Base-by-base conservation (phyloP, 139 green algal genomes). In the Eudorina sp. region DNA sequence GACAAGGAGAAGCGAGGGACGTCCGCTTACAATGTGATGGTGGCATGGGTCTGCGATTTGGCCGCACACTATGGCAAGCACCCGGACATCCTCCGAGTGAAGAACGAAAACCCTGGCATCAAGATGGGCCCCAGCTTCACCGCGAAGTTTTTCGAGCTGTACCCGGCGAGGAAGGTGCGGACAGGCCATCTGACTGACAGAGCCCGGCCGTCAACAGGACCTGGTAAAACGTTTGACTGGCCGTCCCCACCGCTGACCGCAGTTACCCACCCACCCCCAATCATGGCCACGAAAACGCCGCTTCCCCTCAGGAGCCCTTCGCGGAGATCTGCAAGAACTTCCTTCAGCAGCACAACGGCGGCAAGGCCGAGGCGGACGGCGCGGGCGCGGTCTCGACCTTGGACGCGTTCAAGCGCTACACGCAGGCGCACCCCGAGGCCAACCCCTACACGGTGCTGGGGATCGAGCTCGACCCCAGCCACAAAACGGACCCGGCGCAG, bases 21-120 rank as follows among this genome's bases (percentile, higher is more conserved):
- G 34, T 41, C 58, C 1, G 8, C 27, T 11, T 86, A 86, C 79
- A 86, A 75, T n/a, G 18, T 62, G 41, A 64, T 77, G n/a, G 21
- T 86, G 29, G 21, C 29, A 4, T 86, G 60, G 58, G 60, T 86
- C 41, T 27, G 4, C 23, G 79, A 86, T 27, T 86, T 77, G 19
- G 29, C 41, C 18, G 29, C 29, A 2, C 25, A 76, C 40, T 86
- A 64, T 27, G 79, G 79, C 27, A 40, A 38, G 41, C 58, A 86
- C 43, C 79, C 79, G 2, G 3, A 29, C 29, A 46, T 86, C 29
- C 11, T 46, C 2, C 16, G 14, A 40, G 27, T 86, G 16, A 75
- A 77, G 60, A 23, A 29, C 3, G 79, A 13, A 29, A 76, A 86
- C 43, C 60, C 79, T 18, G 9, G 6, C 4, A 29, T n/a, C 38